phyloP scores from a whole-genome alignment of 441 rosid genomes.

The Pelargonium exstipulatum region DNA sequence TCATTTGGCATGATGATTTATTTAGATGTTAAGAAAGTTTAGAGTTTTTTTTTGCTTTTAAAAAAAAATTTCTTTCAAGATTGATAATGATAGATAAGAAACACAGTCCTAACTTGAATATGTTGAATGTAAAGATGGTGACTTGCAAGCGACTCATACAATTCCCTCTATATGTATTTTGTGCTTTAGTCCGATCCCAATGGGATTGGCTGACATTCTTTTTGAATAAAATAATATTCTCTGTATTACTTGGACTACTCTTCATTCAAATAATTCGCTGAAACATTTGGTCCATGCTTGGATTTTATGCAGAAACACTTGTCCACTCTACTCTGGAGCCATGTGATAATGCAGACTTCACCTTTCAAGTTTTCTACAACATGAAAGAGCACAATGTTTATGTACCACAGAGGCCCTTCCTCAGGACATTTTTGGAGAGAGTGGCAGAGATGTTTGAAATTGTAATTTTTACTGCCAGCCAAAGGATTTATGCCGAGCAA shows the following conservation, averaged over 20 bases:
- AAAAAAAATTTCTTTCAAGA: too few species aligned
- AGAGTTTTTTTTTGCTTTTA: too few species aligned
- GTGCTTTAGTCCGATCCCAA: background rate
- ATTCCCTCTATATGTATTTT: background rate
- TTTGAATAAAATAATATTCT: background rate
- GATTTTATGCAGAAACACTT: slow-evolving; percentile 61
- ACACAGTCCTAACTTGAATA: too few species aligned
- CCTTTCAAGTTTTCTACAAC: slow-evolving; percentile 82
- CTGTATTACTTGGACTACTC: background rate
- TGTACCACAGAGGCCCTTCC: slow-evolving; percentile 88
- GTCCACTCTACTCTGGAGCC: slow-evolving; percentile 94
- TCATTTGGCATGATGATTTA: too few species aligned
- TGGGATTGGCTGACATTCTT: background rate
- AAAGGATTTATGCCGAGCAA: slow-evolving; percentile 91
- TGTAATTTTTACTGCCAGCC: slow-evolving; percentile 94
- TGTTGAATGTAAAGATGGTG: background rate
- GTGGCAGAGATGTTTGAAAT: slow-evolving; percentile 80
- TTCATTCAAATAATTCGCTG: background rate
- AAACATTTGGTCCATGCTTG: background rate
- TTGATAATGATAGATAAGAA: too few species aligned
- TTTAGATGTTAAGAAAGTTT: too few species aligned
- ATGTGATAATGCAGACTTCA: slow-evolving; percentile 71
- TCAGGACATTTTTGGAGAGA: slow-evolving; percentile 83
- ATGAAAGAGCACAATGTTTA: slow-evolving; percentile 76
- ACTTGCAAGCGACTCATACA: background rate